phyloP scores from a whole-genome alignment of 2,329 filamentous ascomycete species.

The Dichotomopilus funicola region DNA sequence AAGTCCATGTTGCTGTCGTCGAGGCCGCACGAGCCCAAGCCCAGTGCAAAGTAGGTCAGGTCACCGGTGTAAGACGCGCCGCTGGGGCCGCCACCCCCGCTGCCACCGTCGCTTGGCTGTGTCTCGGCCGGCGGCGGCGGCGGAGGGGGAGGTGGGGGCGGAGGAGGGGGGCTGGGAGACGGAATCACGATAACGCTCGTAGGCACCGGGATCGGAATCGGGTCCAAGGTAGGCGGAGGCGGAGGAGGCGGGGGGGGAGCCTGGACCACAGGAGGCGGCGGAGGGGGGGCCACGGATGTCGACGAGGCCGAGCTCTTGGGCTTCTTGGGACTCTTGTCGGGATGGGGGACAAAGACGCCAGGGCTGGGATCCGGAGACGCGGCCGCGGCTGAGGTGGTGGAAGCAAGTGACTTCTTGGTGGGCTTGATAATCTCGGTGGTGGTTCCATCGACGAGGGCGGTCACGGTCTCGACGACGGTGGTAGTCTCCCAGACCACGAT shows the following conservation, averaged over 20 bases:
- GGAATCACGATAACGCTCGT: too few relatives aligned
- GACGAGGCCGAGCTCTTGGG: slow-evolving; percentile 17
- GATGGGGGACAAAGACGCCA: slow-evolving; percentile 29
- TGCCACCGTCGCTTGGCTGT: background rate
- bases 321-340: slow-evolving; percentile 14
- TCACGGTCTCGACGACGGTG: slow-evolving; percentile 47
- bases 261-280: slow-evolving; percentile 15
- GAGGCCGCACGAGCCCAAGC: slow-evolving; percentile 61
- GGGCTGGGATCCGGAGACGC: slow-evolving; percentile 21
- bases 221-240: background rate
- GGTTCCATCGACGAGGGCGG: slow-evolving; percentile 42
- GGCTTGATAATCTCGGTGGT: slow-evolving; percentile 41
- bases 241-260: slow-evolving; percentile 15
- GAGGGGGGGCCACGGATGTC: slow-evolving; percentile 8
- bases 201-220: background rate
- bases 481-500: slow-evolving; percentile 41
- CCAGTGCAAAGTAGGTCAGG: slow-evolving; percentile 68
- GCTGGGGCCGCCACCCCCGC: slow-evolving; percentile 17
- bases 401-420: slow-evolving; percentile 14
- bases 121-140: background rate
- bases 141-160: background rate
- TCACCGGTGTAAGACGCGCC: slow-evolving; percentile 48
- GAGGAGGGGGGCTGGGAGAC: slow-evolving; percentile 11
- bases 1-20: slow-evolving; percentile 52
- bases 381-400: slow-evolving; percentile 23